phyloP scores from a whole-genome alignment of 345 rosid genomes.

The Chamaenerion angustifolium region DNA sequence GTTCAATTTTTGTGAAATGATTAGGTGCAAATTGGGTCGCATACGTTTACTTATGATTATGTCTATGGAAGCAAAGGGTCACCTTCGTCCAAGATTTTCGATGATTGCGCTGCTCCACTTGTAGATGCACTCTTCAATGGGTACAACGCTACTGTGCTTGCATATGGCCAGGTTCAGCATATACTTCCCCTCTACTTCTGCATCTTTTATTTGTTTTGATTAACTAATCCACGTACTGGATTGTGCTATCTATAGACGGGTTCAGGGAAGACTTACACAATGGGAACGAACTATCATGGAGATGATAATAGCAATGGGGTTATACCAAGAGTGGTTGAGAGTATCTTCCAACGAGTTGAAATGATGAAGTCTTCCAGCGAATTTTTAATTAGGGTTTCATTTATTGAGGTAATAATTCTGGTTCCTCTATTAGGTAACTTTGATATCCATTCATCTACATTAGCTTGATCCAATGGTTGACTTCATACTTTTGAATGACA shows the following conservation, averaged over 20 bases:
- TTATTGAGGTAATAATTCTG: constrained; percentile 55
- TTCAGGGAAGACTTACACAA: constrained; percentile 87
- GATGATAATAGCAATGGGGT: constrained; percentile 47
- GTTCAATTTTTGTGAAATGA: neutral
- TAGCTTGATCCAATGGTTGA: neutral
- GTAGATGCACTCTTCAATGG: constrained; percentile 81
- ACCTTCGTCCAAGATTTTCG: constrained; percentile 33
- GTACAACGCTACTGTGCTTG: constrained; percentile 87
- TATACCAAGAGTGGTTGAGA: constrained; percentile 81
- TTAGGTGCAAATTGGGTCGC: constrained; percentile 85
- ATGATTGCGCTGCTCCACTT: constrained; percentile 72
- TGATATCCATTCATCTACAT: neutral
- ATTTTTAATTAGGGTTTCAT: constrained; percentile 72
- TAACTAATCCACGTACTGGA: neutral
- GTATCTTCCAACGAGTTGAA: constrained; percentile 45
- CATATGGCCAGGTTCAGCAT: constrained; percentile 79
- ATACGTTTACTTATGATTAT: constrained; percentile 67
- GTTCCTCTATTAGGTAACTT: neutral
- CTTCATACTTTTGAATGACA: constrained; percentile 10
- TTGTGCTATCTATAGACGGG: constrained; percentile 44
- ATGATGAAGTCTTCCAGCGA: constrained; percentile 33
- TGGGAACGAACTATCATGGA: constrained; percentile 82
- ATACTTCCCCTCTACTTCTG: neutral
- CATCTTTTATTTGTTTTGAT: neutral
- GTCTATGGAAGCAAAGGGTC: constrained; percentile 49